Evolutionary conservation across 2,329 filamentous ascomycete species (phyloP).

Genomic region (Pyrenophora graminea): DNA sequence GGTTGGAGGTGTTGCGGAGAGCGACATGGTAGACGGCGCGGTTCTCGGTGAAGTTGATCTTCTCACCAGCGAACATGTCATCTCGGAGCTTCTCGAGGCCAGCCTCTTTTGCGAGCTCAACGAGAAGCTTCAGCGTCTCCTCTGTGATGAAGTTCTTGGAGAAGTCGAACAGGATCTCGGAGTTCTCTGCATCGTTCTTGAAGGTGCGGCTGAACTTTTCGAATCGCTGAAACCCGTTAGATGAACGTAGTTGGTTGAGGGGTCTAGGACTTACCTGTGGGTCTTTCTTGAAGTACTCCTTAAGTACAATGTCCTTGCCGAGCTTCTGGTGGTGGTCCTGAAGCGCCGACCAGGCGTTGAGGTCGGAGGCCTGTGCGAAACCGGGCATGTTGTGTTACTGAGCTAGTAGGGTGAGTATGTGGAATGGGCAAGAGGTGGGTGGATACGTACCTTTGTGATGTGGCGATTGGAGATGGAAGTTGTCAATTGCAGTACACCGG

Average conservation of each 20-base stretch:
- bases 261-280: constrained; percentile 49
- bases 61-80: constrained; percentile 95
- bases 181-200: constrained; percentile 73
- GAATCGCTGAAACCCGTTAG: constrained; percentile 66
- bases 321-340: constrained; percentile 86
- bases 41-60: constrained; percentile 99
- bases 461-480: constrained; percentile 9
- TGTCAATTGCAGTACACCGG: constrained; percentile 21
- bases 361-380: constrained; percentile 83
- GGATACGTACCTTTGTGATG: constrained; percentile 10
- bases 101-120: constrained; percentile 90
- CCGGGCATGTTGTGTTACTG: constrained; percentile 54
- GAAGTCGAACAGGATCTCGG: constrained; percentile 96
- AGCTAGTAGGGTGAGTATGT: constrained; percentile 25
- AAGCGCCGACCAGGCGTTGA: constrained; percentile 86
- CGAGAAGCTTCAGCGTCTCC: constrained; percentile 83
- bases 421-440: constrained; percentile 4
- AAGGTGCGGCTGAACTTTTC: constrained; percentile 88
- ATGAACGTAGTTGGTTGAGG: neutral
- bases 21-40: constrained; percentile 95
- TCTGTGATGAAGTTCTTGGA: constrained; percentile 98
- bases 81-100: constrained; percentile 91
- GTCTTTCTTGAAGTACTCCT: constrained; percentile 89
- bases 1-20: constrained; percentile 84
- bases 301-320: constrained; percentile 88